phyloP scores from a whole-genome alignment of 306 rosid genomes.

The Fragaria vesca region DNA sequence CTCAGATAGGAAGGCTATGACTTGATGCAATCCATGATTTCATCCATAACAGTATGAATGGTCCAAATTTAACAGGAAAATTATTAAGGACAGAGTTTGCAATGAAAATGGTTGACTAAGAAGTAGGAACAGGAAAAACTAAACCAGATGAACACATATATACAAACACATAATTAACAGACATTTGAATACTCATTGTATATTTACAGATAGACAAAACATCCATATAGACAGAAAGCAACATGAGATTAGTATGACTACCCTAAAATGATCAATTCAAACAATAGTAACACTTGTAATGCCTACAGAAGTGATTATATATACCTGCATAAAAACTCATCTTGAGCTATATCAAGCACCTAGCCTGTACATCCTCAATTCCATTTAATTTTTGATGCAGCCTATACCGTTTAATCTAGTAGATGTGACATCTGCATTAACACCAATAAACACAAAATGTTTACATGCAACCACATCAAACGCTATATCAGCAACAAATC shows the following conservation, averaged over 20 bases:
- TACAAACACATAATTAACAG: not conserved
- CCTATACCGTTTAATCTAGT: not conserved
- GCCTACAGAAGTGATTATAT: not conserved
- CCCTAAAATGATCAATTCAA: not conserved
- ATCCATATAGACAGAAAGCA: not conserved
- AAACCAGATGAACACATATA: not conserved
- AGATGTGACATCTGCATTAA: not conserved
- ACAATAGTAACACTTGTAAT: not conserved
- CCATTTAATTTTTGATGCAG: not conserved
- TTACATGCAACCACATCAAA: not conserved
- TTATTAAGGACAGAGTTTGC: not conserved
- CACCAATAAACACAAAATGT: not conserved
- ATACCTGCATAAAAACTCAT: slow-evolving; percentile 13
- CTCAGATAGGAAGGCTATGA: not conserved
- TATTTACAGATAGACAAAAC: not conserved
- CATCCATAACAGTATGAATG: not conserved
- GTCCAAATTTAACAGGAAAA: not conserved
- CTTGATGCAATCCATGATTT: not conserved
- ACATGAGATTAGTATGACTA: not conserved
- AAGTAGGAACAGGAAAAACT: not conserved
- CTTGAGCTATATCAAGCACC: not conserved
- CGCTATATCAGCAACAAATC: slow-evolving; percentile 6
- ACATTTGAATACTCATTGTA: not conserved
- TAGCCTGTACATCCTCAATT: not conserved
- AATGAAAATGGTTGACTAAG: not conserved